These are phyloP conservation scores for Flagelloscypha sp. DNA, from an alignment of 768 basidiomycete genomes.

Conservation along the genomic window DNA sequence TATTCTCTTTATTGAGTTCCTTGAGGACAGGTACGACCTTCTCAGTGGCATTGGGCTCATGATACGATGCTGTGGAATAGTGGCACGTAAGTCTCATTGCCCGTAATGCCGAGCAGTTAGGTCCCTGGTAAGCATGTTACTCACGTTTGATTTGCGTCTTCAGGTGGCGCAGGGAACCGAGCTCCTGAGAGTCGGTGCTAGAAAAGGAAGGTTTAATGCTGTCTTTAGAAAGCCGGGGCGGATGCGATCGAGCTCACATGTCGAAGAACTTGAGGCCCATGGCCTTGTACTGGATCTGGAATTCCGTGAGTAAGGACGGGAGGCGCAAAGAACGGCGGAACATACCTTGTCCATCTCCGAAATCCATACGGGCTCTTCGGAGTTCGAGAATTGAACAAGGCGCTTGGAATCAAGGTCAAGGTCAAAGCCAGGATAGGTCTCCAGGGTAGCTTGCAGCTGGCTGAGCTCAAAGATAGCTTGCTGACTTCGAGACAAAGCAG, in stretches of 20 bases:
- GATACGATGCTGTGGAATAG: slow-evolving; percentile 39
- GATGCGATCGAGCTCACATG: slow-evolving; percentile 40
- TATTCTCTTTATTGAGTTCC: slow-evolving; percentile 58
- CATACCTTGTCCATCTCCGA: slow-evolving; percentile 83
- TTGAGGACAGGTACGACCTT: slow-evolving; percentile 53
- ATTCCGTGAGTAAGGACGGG: not conserved
- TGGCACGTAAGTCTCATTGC: slow-evolving; percentile 15
- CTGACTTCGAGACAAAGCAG: slow-evolving; percentile 21
- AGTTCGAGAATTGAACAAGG: slow-evolving; percentile 71
- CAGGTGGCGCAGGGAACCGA: slow-evolving; percentile 35
- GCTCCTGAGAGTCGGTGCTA: slow-evolving; percentile 69
- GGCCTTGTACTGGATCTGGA: slow-evolving; percentile 69
- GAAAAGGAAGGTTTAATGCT: slow-evolving; percentile 9
- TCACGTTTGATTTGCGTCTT: slow-evolving; percentile 30
- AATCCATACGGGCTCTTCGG: slow-evolving; percentile 66
- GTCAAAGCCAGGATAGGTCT: slow-evolving; percentile 49
- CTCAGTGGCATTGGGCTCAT: slow-evolving; percentile 52
- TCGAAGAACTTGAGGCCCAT: slow-evolving; percentile 81
- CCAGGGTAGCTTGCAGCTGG: slow-evolving; percentile 24
- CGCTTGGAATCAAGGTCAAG: slow-evolving; percentile 67
- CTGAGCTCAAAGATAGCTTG: slow-evolving; percentile 27
- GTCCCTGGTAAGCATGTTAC: slow-evolving; percentile 14
- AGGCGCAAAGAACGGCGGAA: slow-evolving; percentile 3
- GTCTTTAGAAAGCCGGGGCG: slow-evolving; percentile 6
- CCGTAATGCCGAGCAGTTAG: slow-evolving; percentile 13